Evolutionary conservation across 2,329 filamentous ascomycete species (phyloP).

Genomic region (Beauveria brongniartii): DNA sequence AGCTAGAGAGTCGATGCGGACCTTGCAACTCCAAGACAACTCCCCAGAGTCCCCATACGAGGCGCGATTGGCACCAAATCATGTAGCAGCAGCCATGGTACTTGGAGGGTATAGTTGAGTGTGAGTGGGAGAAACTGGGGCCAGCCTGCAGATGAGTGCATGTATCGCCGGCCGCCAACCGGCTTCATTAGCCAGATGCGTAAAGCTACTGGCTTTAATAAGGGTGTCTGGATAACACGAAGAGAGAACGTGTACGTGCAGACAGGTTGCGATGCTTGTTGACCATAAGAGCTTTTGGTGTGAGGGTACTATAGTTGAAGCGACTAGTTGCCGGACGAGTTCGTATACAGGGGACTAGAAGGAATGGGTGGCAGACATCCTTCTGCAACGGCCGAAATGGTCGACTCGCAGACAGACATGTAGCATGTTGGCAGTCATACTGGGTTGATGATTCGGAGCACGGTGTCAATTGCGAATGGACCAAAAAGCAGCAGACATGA

Average conservation of each 20-base stretch:
- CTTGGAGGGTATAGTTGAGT: conserved; percentile 6
- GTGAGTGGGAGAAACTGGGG: conserved; percentile 8
- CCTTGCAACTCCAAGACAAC: neutral
- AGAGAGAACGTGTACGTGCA: neutral
- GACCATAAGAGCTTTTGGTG: neutral
- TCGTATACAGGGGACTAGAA: neutral
- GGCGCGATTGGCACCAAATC: conserved; percentile 9
- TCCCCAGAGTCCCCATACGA: conserved; percentile 9
- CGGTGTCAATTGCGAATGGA: neutral
- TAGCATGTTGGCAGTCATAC: neutral
- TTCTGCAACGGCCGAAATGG: neutral
- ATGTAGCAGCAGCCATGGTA: conserved; percentile 1
- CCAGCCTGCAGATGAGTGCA: conserved; percentile 4
- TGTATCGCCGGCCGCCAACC: conserved; percentile 9
- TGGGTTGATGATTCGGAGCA: neutral
- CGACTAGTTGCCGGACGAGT: neutral
- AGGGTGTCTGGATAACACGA: neutral
- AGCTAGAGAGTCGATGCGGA: neutral
- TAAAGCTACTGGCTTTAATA: neutral
- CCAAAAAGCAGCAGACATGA: neutral
- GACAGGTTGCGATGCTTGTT: neutral
- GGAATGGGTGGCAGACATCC: neutral
- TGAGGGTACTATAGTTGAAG: neutral
- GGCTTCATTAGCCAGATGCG: conserved; percentile 10
- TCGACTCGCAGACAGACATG: neutral